These are phyloP conservation scores for Hippophae rhamnoides DNA, from an alignment of 306 rosid species.

Conservation along the genomic window DNA sequence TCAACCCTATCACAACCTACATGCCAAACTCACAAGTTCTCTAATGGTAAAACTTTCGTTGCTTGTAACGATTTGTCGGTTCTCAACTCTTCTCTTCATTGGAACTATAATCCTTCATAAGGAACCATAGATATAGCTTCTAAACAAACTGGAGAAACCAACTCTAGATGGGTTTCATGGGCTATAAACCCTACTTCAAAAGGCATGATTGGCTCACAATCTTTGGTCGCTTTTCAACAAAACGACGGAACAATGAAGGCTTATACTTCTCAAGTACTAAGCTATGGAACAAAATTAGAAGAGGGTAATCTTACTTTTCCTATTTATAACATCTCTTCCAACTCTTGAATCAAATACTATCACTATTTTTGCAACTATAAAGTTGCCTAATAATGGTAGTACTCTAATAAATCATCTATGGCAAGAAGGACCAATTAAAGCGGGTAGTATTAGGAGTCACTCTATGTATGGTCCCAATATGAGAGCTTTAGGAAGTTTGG, in stretches of 20 bases:
- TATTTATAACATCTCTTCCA: slow-evolving; percentile 8
- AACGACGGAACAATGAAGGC: slow-evolving; percentile 14
- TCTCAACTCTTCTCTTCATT: slow-evolving; percentile 20
- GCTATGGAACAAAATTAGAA: slow-evolving; percentile 8
- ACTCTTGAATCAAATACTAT: not conserved
- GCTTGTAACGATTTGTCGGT: slow-evolving; percentile 19
- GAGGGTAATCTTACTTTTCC: slow-evolving; percentile 19
- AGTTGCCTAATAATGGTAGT: not conserved
- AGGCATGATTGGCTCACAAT: slow-evolving; percentile 39
- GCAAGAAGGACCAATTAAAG: slow-evolving; percentile 25
- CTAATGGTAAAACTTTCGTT: not conserved
- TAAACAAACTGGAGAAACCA: slow-evolving; percentile 2
- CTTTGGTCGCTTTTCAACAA: slow-evolving; percentile 10
- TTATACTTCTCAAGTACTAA: slow-evolving; percentile 14
- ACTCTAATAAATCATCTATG: slow-evolving; percentile 18
- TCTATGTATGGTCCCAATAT: slow-evolving; percentile 1
- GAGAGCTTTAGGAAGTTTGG: slow-evolving; percentile 18
- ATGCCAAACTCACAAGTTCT: too few species aligned
- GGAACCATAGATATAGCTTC: slow-evolving; percentile 21
- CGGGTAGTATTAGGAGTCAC: slow-evolving; percentile 9
- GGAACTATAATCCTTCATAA: slow-evolving; percentile 24
- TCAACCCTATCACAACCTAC: too few species aligned
- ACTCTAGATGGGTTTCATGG: slow-evolving; percentile 33
- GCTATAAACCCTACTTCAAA: slow-evolving; percentile 32
- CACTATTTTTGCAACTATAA: slow-evolving; percentile 17